Evolutionary conservation across 129 eudicot genomes (phyloP).

Genomic region (Pulicaria dysenterica): DNA sequence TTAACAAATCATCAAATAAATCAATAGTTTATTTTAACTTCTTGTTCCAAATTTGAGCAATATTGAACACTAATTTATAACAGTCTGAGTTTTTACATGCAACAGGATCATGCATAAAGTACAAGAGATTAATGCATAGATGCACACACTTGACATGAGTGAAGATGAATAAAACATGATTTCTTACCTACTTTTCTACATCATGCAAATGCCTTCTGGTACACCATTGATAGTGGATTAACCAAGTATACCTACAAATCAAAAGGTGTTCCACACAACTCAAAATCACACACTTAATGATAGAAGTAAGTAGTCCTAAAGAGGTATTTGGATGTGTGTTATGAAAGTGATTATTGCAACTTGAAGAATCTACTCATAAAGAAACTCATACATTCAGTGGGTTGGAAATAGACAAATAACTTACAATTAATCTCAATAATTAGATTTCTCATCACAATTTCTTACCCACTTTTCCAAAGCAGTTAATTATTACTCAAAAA

Average conservation of each 20-base stretch:
- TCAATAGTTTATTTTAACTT: not conserved
- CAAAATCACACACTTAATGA: conserved; percentile 9
- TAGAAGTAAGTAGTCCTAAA: not conserved
- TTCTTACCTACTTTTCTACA: conserved; percentile 25
- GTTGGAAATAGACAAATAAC: not conserved
- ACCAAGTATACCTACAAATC: conserved; percentile 18
- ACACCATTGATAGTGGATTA: conserved; percentile 44
- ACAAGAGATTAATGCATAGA: conserved; percentile 5
- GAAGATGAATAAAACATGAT: conserved; percentile 18
- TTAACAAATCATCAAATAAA: not conserved
- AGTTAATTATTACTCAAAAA: not conserved
- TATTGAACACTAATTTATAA: not conserved
- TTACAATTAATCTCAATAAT: not conserved
- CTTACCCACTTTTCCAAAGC: not conserved
- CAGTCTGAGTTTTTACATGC: not conserved
- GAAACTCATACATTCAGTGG: not conserved
- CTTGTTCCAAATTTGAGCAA: not conserved
- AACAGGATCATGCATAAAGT: conserved; percentile 20
- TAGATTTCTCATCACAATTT: not conserved
- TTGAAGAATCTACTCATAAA: not conserved
- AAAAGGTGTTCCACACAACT: conserved; percentile 22
- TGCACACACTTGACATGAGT: conserved; percentile 20
- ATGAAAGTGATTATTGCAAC: not conserved
- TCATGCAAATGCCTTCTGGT: conserved; percentile 16
- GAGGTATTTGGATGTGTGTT: not conserved